phyloP scores from a whole-genome alignment of 2,329 filamentous ascomycete species.

The Sclerotiophoma versabilis region DNA sequence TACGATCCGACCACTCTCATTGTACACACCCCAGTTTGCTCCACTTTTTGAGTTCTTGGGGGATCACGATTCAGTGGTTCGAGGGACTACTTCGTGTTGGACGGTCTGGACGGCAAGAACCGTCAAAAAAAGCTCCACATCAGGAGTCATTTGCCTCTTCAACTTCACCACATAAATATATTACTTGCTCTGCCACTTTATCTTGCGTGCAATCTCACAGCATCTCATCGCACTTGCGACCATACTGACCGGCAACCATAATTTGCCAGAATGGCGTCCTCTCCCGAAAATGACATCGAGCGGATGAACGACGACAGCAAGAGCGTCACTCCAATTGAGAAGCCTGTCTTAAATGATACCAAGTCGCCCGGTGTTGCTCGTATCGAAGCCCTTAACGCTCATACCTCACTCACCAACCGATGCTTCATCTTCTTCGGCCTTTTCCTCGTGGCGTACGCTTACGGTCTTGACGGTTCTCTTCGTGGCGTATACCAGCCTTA shows the following conservation, averaged over 20 bases:
- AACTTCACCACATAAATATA: conserved; percentile 6
- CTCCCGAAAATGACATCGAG: conserved; percentile 2
- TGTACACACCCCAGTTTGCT: not conserved
- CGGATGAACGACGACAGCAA: conserved; percentile 1
- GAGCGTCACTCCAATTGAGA: conserved; percentile 6
- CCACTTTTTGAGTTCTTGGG: conserved; percentile 8
- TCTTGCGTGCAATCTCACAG: not conserved
- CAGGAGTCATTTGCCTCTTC: not conserved
- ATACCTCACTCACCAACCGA: conserved; percentile 61
- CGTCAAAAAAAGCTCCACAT: not conserved
- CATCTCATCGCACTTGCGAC: not conserved
- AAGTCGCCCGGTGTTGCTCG: conserved; percentile 63
- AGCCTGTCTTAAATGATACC: conserved; percentile 21
- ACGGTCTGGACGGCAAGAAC: not conserved
- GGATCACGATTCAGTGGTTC: conserved; percentile 6
- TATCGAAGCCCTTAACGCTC: conserved; percentile 63
- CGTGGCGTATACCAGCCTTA: conserved; percentile 58
- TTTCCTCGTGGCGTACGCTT: conserved; percentile 70
- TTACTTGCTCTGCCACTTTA: not conserved
- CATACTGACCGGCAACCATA: not conserved
- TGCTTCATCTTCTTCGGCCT: conserved; percentile 65
- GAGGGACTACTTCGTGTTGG: conserved; percentile 5
- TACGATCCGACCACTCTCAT: conserved; percentile 7
- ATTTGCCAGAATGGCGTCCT: not conserved
- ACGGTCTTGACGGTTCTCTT: conserved; percentile 61